Percentiles rank a stretch among this genome's conserved stretches.
Conservation (phyloP, 306 rosid genomes). For the Fagus sylvatica region DNA sequence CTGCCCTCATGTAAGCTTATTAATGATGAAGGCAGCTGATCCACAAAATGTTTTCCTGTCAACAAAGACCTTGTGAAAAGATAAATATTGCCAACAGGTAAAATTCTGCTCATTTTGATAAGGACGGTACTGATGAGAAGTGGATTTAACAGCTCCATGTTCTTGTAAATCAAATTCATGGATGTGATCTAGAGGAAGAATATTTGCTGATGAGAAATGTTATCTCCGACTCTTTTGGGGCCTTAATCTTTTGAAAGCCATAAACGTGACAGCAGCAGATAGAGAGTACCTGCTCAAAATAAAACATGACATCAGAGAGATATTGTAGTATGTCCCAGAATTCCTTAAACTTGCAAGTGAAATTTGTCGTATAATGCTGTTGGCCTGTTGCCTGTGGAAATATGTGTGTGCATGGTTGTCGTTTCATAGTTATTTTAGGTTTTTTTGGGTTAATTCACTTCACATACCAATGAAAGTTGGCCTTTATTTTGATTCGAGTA, state of each 20-base stretch:
- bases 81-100: not conserved
- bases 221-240: constrained; percentile 60
- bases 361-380: not conserved
- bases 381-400: too few relatives aligned
- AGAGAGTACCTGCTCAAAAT: constrained; percentile 75
- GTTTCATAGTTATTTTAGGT: not conserved
- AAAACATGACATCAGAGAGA: constrained; percentile 8
- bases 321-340: not conserved
- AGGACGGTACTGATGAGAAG: not conserved
- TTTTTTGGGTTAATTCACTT: not conserved
- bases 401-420: not conserved
- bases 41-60: not conserved
- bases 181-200: not conserved
- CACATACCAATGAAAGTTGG: not conserved
- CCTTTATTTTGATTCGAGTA: not conserved
- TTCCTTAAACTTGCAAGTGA: not conserved
- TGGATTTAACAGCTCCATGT: not conserved
- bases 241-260: constrained; percentile 76
- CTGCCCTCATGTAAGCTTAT: not conserved
- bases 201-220: constrained; percentile 10
- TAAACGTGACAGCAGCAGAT: constrained; percentile 88
- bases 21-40: not conserved
- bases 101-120: not conserved
- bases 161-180: not conserved
- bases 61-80: not conserved